Base-by-base conservation (phyloP, 805 yeast genomes). In the Saturnispora saitoi region DNA sequence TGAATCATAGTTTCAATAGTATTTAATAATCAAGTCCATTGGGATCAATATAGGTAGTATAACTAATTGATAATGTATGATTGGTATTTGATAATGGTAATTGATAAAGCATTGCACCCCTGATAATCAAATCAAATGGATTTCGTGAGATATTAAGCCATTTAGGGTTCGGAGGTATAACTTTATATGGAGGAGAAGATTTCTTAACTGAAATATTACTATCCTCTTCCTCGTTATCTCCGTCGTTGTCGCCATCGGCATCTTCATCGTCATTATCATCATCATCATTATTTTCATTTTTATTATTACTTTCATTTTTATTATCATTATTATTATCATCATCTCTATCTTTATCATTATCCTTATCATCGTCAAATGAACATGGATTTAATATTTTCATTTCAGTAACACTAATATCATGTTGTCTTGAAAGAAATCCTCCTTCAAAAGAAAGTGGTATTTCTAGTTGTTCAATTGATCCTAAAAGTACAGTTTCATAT, bases 91-190 rank as follows among this genome's bases (percentile, higher is more conserved):
- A 69, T 53, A 90, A 70, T 1, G 95, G 93, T 47, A 89, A 70
- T 44, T 76, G 77, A 64, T 91, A 91, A 58, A 77, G 80, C 61
- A 91, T 72, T 20, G 82, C 80, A 1, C 98, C 98, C 44, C 95
- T 71, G 3, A 91, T 72, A 19, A 88, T 84, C 55, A 91, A 69
- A 51, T 88, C 96, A 63, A 90, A 91, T 11, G 95, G 95, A 59
- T 86, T 77, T 51, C 78, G 76, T 10, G 83, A 79, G 11, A 91
- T 77, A 11, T 71, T 70, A 45, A 77, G 76, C 98, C 98, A 90
- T 58, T 80, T 80, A 47, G 75, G 66, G 28, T 56, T 54, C 9
- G 67, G 66, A 26, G 52, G 42, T 17, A 37, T 11, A 19, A 34
- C 31, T 11, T 31, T 34, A 5, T 29, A 12, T 19, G 32, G 24